A percentile compares a stretch with the other conserved stretches of the same genome.
These are phyloP conservation scores for Naegleria lovaniensis DNA, from an alignment of 208 protist genomes.

Conservation along the genomic window DNA sequence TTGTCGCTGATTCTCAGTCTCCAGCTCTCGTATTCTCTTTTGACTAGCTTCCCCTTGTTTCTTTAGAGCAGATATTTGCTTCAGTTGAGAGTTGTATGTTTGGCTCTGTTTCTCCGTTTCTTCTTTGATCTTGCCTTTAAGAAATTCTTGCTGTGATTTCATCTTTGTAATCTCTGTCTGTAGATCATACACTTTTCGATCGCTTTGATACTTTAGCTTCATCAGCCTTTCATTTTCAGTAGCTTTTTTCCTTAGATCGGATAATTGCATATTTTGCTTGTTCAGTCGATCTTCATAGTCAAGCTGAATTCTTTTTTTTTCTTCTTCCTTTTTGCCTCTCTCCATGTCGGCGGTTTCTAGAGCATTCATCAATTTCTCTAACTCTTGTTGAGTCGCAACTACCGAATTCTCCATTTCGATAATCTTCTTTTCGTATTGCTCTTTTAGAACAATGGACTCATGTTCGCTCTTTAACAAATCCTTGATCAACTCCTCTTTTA, in stretches of 20 bases:
- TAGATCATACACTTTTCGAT: constrained; percentile 26
- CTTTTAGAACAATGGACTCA: not conserved
- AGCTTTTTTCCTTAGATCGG: not conserved
- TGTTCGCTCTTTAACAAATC: constrained; percentile 15
- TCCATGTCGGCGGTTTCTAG: constrained; percentile 22
- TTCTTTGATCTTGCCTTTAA: not conserved
- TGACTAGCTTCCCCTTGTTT: not conserved
- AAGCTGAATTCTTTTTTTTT: not conserved
- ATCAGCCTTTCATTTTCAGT: not conserved
- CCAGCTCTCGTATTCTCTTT: constrained; percentile 20
- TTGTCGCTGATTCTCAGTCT: not conserved
- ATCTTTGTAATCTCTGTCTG: constrained; percentile 18
- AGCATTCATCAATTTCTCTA: not conserved
- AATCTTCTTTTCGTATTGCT: constrained; percentile 9
- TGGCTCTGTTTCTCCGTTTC: not conserved
- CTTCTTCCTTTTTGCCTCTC: not conserved
- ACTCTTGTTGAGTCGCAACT: constrained; percentile 15
- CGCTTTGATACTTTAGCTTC: constrained; percentile 22
- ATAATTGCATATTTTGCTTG: constrained; percentile 24
- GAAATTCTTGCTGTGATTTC: not conserved
- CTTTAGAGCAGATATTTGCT: not conserved
- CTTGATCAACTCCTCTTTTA: constrained; percentile 34
- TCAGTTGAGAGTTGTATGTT: not conserved
- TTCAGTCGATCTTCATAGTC: constrained; percentile 16
- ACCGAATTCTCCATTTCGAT: not conserved